Base-by-base conservation (phyloP, 2,329 filamentous ascomycete species). In the Aspergillus fumigatus region DNA sequence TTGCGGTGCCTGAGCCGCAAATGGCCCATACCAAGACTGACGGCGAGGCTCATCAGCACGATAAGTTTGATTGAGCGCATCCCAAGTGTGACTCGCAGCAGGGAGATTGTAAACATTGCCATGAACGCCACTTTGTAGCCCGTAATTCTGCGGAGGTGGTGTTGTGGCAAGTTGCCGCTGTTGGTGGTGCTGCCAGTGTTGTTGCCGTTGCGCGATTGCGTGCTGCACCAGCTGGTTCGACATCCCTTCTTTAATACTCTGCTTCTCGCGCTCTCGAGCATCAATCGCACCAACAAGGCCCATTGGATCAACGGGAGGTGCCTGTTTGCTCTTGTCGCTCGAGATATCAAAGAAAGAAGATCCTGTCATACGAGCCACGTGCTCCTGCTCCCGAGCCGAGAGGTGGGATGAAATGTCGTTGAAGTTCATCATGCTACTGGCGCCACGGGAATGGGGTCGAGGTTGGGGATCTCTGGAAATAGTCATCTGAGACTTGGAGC, bases 301-400 rank as follows among this genome's bases (percentile, higher is more conserved):
- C 23, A 77, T 76, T 0, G 84, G 83, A 32, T 72, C 70, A 45
- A 75, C 70, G 17, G 69, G 81, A 70, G 79, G 75, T 53, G 78
- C 77, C 47, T 77, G 74, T 58, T 80, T 82, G 60, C 78, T 77
- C 51, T 80, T 79, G 51, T 82, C 82, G 40, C 70, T 73, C 4
- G 82, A 82, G 69, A 95, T 78, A 57, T 83, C 85, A 64, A 95
- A 83, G 51, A 96, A 78, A 0, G 92, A 89, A 0, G 85, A 86
- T 1, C 89, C 89, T 0, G 91, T 96, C 64, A 90, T 80, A 40
- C 89, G 85, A 9, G 92, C 89, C n/a, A 96, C 83, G 63, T 95
- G 88, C 73, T 95, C 90, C 70, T 95, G 92, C 72, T 96, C 92
- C 17, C 88, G 85, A 19, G 92, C 92, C 21, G 89, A 92, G n/a